A percentile compares a stretch with the other conserved stretches of the same genome.
These are phyloP conservation scores for Taphrina communis DNA, from an alignment of 1,139 yeast genomes.

Conservation along the genomic window DNA sequence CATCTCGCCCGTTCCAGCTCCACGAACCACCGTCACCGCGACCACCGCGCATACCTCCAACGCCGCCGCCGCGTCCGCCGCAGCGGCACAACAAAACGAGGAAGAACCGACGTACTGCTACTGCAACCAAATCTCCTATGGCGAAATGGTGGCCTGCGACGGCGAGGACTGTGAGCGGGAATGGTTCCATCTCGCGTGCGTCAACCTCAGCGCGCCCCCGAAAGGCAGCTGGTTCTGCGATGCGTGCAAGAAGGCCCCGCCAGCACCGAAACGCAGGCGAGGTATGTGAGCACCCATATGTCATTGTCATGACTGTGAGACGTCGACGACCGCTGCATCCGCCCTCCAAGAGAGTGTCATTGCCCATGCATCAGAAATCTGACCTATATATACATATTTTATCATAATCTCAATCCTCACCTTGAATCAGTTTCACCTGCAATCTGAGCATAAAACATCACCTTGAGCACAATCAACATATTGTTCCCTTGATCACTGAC, in stretches of 20 bases:
- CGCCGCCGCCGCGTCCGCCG: too few species aligned
- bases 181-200: slow-evolving; percentile 98
- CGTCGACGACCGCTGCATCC: too few species aligned
- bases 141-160: slow-evolving; percentile 99
- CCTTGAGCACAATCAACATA: too few species aligned
- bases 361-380: too few species aligned
- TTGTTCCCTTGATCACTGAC: too few species aligned
- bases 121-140: slow-evolving; percentile 95
- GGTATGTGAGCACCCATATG: not conserved
- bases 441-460: too few species aligned
- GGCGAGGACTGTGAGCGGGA: slow-evolving; percentile 91
- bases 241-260: slow-evolving; percentile 61
- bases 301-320: too few species aligned
- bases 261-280: slow-evolving; percentile 27
- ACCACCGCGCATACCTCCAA: not conserved
- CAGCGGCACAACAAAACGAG: slow-evolving; percentile 8
- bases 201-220: slow-evolving; percentile 87
- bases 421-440: too few species aligned
- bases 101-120: slow-evolving; percentile 88
- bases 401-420: too few species aligned
- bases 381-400: too few species aligned
- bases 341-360: too few species aligned
- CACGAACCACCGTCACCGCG: slow-evolving; percentile 15
- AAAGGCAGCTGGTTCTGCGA: slow-evolving; percentile 98
- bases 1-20: slow-evolving; percentile 22